These are phyloP conservation scores for Dothistroma septosporum DNA, from an alignment of 2,329 filamentous ascomycete genomes.

Conservation along the genomic window DNA sequence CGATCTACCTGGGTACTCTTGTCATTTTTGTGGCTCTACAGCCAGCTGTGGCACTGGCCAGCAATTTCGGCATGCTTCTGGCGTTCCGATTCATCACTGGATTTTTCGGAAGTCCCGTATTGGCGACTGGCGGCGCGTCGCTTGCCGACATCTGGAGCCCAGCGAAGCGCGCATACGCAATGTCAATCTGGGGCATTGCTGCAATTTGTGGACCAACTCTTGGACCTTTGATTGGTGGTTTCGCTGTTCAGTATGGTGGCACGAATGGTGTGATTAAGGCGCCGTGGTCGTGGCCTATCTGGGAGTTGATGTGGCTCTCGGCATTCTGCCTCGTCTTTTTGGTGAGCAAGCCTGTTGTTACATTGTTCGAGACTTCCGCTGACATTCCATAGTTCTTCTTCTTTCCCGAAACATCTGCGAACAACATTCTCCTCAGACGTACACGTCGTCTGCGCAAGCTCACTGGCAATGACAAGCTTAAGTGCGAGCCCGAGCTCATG, in stretches of 20 bases:
- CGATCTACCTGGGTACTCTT: conserved; percentile 48
- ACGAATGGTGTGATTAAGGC: conserved; percentile 28
- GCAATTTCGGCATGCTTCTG: conserved; percentile 51
- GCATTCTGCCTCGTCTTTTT: conserved; percentile 38
- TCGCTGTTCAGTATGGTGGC: conserved; percentile 36
- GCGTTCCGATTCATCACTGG: conserved; percentile 52
- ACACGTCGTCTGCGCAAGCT: conserved; percentile 39
- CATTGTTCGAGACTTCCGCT: background rate
- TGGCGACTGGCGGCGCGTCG: conserved; percentile 46
- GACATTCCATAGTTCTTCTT: background rate
- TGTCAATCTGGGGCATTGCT: conserved; percentile 40
- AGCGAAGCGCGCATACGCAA: conserved; percentile 37
- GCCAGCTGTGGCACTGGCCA: conserved; percentile 45
- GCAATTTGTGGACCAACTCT: conserved; percentile 41
- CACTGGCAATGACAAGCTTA: conserved; percentile 39
- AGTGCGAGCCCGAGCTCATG: conserved; percentile 41
- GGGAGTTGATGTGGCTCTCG: conserved; percentile 41
- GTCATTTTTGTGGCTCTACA: conserved; percentile 49
- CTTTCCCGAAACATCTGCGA: background rate
- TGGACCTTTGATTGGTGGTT: conserved; percentile 42
- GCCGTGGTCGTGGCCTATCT: conserved; percentile 40
- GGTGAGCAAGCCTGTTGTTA: background rate
- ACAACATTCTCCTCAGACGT: conserved; percentile 40
- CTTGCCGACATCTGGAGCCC: conserved; percentile 43
- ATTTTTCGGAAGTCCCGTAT: conserved; percentile 46